Percentiles rank a stretch among this genome's conserved stretches.
Evolutionary conservation across 148 eudicot species (phyloP).

Genomic region (Tetragonia tetragonoides): DNA sequence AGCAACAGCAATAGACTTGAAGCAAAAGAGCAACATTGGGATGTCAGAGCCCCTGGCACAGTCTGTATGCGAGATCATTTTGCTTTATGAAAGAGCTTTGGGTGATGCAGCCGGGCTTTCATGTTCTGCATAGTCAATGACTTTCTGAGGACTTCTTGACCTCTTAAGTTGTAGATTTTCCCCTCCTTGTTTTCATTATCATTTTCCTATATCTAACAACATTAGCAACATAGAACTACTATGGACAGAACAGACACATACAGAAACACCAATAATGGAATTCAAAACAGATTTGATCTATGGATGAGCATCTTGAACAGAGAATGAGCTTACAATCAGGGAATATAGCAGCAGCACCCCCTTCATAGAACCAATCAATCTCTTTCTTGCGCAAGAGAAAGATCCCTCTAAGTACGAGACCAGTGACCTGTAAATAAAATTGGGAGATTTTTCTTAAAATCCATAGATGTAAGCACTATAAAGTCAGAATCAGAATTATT

Average conservation of each 20-base stretch:
- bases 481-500: slow-evolving; percentile 9
- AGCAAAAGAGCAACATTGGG: too few species aligned
- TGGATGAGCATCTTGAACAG: not conserved
- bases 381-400: slow-evolving; percentile 96
- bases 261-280: not conserved
- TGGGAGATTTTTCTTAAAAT: slow-evolving; percentile 2
- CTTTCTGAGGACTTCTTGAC: too few species aligned
- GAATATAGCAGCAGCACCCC: slow-evolving; percentile 91
- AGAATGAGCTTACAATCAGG: slow-evolving; percentile 73
- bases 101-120: too few species aligned
- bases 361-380: slow-evolving; percentile 99
- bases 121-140: too few species aligned
- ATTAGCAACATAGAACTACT: not conserved
- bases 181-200: too few species aligned
- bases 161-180: too few species aligned
- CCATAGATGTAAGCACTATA: not conserved
- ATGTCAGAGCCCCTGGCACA: too few species aligned
- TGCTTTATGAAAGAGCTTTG: too few species aligned
- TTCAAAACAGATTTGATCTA: not conserved
- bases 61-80: too few species aligned
- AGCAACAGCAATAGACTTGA: too few species aligned
- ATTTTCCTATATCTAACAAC: not conserved
- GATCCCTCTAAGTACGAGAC: slow-evolving; percentile 89
- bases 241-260: not conserved
- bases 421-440: slow-evolving; percentile 67